A percentile compares a stretch with the other conserved stretches of the same genome.
Evolutionary conservation across 1,284 basidiomycete species (phyloP).

Genomic region (Apiotrichum laibachii): DNA sequence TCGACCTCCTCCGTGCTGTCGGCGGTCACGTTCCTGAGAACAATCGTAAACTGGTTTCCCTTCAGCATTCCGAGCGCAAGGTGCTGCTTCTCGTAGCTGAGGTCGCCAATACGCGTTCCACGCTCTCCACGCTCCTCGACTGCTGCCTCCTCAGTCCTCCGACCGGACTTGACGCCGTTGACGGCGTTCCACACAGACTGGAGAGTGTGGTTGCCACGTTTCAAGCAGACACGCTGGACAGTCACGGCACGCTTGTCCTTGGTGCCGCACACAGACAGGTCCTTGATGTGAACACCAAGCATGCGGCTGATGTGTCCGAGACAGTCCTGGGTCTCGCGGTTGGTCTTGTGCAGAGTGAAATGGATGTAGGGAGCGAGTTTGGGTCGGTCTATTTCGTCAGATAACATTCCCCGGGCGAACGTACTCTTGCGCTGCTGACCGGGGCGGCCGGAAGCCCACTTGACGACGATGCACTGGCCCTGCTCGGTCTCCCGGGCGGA

Average conservation of each 20-base stretch:
- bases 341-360: slow-evolving; percentile 95
- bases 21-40: slow-evolving; percentile 82
- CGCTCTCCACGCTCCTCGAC: slow-evolving; percentile 75
- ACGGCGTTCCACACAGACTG: slow-evolving; percentile 78
- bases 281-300: slow-evolving; percentile 70
- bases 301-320: slow-evolving; percentile 73
- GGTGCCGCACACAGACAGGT: slow-evolving; percentile 87
- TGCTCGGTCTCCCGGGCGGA: slow-evolving; percentile 31
- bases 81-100: slow-evolving; percentile 74
- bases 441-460: slow-evolving; percentile 27
- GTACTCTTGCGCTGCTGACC: slow-evolving; percentile 19
- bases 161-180: slow-evolving; percentile 62
- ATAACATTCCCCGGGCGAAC: not conserved
- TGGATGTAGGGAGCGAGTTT: slow-evolving; percentile 74
- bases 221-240: slow-evolving; percentile 83
- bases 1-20: slow-evolving; percentile 70
- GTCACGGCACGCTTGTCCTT: slow-evolving; percentile 99
- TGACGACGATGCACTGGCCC: slow-evolving; percentile 40
- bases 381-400: slow-evolving; percentile 3
- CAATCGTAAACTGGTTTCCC: slow-evolving; percentile 94
- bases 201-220: slow-evolving; percentile 72
- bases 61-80: slow-evolving; percentile 92
- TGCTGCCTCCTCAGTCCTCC: slow-evolving; percentile 61
- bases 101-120: slow-evolving; percentile 83
- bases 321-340: slow-evolving; percentile 95